Conservation (phyloP, 306 rosid species). For the Ceratonia siliqua region DNA sequence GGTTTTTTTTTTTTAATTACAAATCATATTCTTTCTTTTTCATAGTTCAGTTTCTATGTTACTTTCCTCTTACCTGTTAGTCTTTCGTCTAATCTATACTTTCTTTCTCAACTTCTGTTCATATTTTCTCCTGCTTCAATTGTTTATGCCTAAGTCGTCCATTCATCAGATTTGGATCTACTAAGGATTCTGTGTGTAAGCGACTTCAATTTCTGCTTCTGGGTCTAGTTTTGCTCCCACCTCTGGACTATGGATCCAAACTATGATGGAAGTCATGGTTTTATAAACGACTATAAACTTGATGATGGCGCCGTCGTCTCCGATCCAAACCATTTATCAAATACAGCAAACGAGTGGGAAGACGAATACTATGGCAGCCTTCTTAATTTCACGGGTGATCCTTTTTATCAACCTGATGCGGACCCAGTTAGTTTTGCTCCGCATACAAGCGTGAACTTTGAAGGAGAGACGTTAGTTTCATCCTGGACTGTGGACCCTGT, state of each 20-base stretch:
- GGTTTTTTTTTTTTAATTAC: background rate
- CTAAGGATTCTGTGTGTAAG: background rate
- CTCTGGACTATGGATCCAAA: slow-evolving; percentile 41
- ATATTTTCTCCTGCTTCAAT: too few species aligned
- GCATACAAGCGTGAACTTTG: background rate
- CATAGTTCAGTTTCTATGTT: background rate
- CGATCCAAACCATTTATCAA: slow-evolving; percentile 18
- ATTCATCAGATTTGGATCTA: background rate
- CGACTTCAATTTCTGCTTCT: background rate
- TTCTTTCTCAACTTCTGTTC: background rate
- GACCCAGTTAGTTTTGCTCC: slow-evolving; percentile 8
- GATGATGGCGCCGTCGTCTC: background rate
- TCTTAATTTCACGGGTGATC: background rate
- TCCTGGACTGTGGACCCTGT: background rate
- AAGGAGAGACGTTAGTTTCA: background rate
- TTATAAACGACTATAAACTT: background rate
- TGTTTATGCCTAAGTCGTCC: background rate
- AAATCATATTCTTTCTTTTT: background rate
- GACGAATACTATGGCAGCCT: background rate
- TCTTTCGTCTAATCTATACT: background rate
- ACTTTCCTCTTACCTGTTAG: background rate
- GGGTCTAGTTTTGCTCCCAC: background rate
- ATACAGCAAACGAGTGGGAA: background rate
- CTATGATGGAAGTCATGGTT: background rate
- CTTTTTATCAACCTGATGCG: slow-evolving; percentile 1